A percentile compares a stretch with the other conserved stretches of the same genome.
phyloP scores from a whole-genome alignment of 169 alveolate genomes.

The Neospora caninum region DNA sequence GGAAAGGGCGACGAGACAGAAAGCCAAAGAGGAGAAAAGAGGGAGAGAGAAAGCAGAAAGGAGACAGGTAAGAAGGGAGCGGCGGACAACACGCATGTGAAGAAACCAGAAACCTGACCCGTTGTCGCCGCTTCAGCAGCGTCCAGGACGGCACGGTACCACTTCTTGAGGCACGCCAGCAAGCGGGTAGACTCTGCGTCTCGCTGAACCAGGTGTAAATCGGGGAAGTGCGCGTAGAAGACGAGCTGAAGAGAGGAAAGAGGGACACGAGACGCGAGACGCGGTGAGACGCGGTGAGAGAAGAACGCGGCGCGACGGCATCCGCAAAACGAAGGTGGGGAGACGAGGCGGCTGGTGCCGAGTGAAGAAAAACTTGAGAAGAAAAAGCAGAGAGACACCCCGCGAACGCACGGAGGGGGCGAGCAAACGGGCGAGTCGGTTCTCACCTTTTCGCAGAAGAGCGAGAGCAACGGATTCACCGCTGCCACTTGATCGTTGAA shows the following conservation, averaged over 20 bases:
- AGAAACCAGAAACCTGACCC: conserved; percentile 63
- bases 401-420: too few relatives aligned
- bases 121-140: conserved; percentile 73
- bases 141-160: conserved; percentile 86
- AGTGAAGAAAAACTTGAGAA: too few relatives aligned
- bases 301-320: too few relatives aligned
- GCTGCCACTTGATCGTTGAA: conserved; percentile 87
- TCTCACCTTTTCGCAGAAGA: conserved; percentile 55
- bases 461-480: conserved; percentile 68
- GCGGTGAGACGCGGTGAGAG: too few relatives aligned
- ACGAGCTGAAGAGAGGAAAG: conserved; percentile 71
- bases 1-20: not conserved
- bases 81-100: conserved; percentile 66
- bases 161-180: conserved; percentile 68
- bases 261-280: too few relatives aligned
- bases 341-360: not conserved
- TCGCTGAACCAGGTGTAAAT: conserved; percentile 88
- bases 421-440: not conserved
- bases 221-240: conserved; percentile 95
- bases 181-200: not conserved
- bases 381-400: too few relatives aligned
- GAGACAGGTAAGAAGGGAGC: not conserved
- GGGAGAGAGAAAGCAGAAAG: not conserved
- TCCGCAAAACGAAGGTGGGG: too few relatives aligned
- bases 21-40: not conserved